Base-by-base conservation (phyloP, 2,329 filamentous ascomycete species). In the Arachnomyces sp. region DNA sequence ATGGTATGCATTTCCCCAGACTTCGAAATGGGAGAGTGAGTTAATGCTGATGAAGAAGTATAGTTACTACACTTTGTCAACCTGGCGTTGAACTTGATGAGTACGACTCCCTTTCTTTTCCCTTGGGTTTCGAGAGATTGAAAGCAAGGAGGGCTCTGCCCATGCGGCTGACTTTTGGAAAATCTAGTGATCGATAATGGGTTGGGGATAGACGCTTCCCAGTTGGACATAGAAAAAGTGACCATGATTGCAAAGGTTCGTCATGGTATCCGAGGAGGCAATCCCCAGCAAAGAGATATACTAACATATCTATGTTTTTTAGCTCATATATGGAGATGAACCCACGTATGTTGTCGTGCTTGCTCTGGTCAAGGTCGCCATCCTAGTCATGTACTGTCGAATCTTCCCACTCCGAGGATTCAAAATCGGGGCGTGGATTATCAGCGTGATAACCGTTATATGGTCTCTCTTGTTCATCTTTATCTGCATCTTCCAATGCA, bases 361-460 rank as follows among this genome's bases (percentile, higher is more conserved):
- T 9, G 64, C 68, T 8, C 68, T 65, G 15, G 69, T 70, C n/a
- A 76, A 74, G 47, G 40, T 73, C 11, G 66, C 65, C 37, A 57
- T 75, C 15, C 49, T 76, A 33, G 53, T 73, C 31, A 72, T 75
- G 68, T 74, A 74, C 57, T 65, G 64, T 49, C 69, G 70, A 49
- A 71, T 75, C 46, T 75, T 75, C 51, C 67, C 58, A 14, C 56
- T 67, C 3, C 56, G 57, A 0, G 61, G 60, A 42, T 68, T 73
- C 44, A 64, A 65, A 48, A 64, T 57, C 43, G 62, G 62, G 49
- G 60, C 62, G 1, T 65, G 61, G 48, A 49, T 55, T 2, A 58
- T 73, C 4, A 66, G 62, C 7, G 43, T 48, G 12, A 64, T 75
- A 5, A 61, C 68, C 29, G 58, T 73, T 42, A 53, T 55, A 15